A percentile compares a stretch with the other conserved stretches of the same genome.
Evolutionary conservation across 2,329 filamentous ascomycete genomes (phyloP).

Genomic region (Fusarium cicatricum): DNA sequence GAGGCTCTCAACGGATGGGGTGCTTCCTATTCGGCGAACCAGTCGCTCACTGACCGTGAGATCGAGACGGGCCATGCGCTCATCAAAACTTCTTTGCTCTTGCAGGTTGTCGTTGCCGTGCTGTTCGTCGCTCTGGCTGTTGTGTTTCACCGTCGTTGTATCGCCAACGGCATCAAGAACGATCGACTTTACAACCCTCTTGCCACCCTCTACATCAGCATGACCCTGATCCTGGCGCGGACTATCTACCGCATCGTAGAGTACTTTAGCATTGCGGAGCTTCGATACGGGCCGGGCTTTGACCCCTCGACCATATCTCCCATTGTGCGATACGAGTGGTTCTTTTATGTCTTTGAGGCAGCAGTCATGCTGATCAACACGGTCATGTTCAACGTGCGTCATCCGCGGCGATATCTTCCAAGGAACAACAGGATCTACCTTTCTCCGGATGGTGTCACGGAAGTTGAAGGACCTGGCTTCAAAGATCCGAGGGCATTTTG

Average conservation of each 20-base stretch:
- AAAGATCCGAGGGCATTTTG: constrained; percentile 56
- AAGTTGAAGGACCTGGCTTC: constrained; percentile 59
- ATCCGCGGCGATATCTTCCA: constrained; percentile 62
- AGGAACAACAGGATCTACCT: constrained; percentile 59
- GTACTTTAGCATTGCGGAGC: constrained; percentile 61
- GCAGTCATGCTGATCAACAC: constrained; percentile 61
- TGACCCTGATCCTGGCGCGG: constrained; percentile 58
- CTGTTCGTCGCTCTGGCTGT: constrained; percentile 58
- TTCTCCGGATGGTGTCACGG: constrained; percentile 56
- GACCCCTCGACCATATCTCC: constrained; percentile 51
- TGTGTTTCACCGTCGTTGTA: constrained; percentile 58
- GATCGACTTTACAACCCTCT: constrained; percentile 49
- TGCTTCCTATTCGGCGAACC: constrained; percentile 57
- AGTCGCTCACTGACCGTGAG: constrained; percentile 47
- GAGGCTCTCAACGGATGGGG: constrained; percentile 58
- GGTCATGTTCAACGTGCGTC: constrained; percentile 58
- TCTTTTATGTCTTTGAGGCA: constrained; percentile 67
- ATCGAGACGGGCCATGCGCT: constrained; percentile 55
- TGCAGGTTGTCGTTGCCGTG: constrained; percentile 63
- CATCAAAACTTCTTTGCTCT: constrained; percentile 58
- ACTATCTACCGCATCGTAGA: constrained; percentile 68
- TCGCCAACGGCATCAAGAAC: constrained; percentile 46
- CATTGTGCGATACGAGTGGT: constrained; percentile 65
- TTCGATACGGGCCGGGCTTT: constrained; percentile 49
- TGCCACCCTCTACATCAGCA: constrained; percentile 60